Evolutionary conservation across 2,329 filamentous ascomycete species (phyloP), one percentile per base, ranked within the genome.

Genomic region (Fusarium xylarioides): DNA sequence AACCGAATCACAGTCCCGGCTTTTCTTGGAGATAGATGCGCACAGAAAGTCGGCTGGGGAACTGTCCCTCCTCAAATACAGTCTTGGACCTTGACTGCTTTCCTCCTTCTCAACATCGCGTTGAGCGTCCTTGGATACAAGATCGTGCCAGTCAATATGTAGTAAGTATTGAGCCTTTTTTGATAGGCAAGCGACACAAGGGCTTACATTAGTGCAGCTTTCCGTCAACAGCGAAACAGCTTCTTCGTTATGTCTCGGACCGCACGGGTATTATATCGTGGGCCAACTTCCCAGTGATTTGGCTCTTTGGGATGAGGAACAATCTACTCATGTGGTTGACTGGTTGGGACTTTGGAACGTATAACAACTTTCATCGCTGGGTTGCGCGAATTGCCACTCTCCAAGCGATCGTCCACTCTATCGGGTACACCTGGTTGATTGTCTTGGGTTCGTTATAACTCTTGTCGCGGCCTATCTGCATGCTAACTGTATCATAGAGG

Each of bases 361-460:
- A 90, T 75, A 93, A 89, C 72, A 86, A 89, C 44, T 92, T 92
- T 58, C 91, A 93, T 79, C 88, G 91, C 1, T 91, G 90, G 85
- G 84, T 91, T 7, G 91, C 91, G 0, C 84, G 91, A 23, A 84
- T 92, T 5, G 86, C 90, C 11, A 91, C 90, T 0, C 63, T 90
- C 1, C 86, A 92, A 71, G 91, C 90, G 3, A 83, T 92, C 4
- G 78, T 91, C 0, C 91, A 93, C 74, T 91, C 90, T 0, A 64
- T 91, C 3, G 86, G 87, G 0, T 93, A 92, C 67, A 85, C 88
- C 0, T 68, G 87, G 3, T 79, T 87, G 30, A 81, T 87, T 3
- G 77, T 82, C 6, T 65, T 77, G 23, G 78, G 83, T 83, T 63
- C n/a, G 78, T 66, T 2, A 14, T 2, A 4, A 4, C 7, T 21